Base-by-base conservation (phyloP, 1,139 yeast species). In the Candida neerlandica region DNA sequence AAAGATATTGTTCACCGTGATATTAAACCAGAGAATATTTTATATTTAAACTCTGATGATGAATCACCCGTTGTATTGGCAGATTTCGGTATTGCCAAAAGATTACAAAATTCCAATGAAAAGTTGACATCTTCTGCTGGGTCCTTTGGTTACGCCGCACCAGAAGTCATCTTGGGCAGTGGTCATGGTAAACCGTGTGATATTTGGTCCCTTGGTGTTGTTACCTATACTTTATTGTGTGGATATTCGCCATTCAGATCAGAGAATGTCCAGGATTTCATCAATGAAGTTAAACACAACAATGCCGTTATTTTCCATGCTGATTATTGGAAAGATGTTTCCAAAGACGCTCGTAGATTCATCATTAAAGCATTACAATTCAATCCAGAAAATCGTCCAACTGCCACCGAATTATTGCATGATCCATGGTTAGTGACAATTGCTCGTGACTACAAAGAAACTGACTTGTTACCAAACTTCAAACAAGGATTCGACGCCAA, bases 161-260 rank as follows among this genome's bases (percentile, higher is more conserved):
- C 97, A 0, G 97, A 91, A 64, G 94, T 91, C 4, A 74, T 91
- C 34, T 67, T 80, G 44, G 85, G 89, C 5, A 69, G 75, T 38
- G 96, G 96, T 6, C 96, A 91, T 68, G 95, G 96, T 41, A 89
- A 87, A 62, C 92, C 96, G 1, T 91, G 96, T 66, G 97, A 91
- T 64, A 79, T 91, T 42, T 91, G 97, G 97, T 86, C 96, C 1
- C 67, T 91, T 42, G 97, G 97, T 21, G 96, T 91, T 9, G 89
- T 94, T 47, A 83, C 96, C 0, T 94, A 91, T 67, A 91, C 97
- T 0, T 73, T 92, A 48, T 77, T 94, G 46, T 90, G 96, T 61
- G 99, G 99, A 1, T 91, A 91, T 66, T 86, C 96, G 7, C 97
- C 98, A 3, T 91, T 92, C 69, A 74, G 92, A 45, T 84, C 96